A percentile compares a stretch with the other conserved stretches of the same genome.
phyloP scores from a whole-genome alignment of 148 eudicot species.

The Chenopodium berlandieri region DNA sequence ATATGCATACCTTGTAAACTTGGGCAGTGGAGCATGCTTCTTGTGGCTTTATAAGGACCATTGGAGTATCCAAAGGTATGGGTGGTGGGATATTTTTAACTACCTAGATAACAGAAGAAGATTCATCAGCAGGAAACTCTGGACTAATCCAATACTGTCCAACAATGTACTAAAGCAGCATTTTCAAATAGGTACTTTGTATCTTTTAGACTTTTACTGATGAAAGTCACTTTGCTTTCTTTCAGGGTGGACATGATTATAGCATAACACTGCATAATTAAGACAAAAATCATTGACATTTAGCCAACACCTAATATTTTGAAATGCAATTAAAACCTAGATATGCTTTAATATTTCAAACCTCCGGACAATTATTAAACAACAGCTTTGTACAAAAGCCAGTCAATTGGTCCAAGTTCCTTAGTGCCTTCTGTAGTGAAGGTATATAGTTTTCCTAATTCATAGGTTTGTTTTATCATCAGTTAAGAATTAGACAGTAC shows the following conservation, averaged over 20 bases:
- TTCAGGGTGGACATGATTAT: not conserved
- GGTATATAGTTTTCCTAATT: not conserved
- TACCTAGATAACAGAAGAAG: conserved; percentile 37
- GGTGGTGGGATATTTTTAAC: conserved; percentile 78
- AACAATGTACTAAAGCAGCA: not conserved
- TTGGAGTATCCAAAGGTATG: conserved; percentile 63
- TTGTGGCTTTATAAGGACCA: conserved; percentile 92
- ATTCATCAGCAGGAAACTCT: not conserved
- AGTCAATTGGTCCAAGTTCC: not conserved
- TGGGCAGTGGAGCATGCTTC: conserved; percentile 93
- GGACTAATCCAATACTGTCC: not conserved
- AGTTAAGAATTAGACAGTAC: too few relatives aligned
- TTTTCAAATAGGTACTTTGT: not conserved
- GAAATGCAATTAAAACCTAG: not conserved
- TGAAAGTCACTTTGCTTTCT: not conserved
- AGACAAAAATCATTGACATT: not conserved
- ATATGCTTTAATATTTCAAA: not conserved
- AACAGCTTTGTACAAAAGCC: not conserved
- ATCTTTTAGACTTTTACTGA: not conserved
- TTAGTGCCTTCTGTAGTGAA: not conserved
- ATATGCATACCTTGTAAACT: conserved; percentile 77
- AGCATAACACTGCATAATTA: not conserved
- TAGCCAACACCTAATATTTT: not conserved
- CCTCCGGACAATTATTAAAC: not conserved
- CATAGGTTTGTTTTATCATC: not conserved